phyloP scores from a whole-genome alignment of 345 rosid species.

The Citrus medica region DNA sequence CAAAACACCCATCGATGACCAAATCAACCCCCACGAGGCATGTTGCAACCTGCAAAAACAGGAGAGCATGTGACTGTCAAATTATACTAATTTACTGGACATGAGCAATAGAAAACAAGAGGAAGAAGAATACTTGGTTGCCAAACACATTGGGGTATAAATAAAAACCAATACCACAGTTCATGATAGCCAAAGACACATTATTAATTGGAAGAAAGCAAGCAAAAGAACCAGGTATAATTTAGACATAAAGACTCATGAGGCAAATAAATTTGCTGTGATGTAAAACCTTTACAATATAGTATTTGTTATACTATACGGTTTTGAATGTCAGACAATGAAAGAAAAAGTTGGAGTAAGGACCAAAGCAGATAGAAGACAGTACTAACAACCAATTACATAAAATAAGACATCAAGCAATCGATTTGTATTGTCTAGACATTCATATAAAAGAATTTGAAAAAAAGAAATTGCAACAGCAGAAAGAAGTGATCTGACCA shows the following conservation, averaged over 20 bases:
- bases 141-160: background rate
- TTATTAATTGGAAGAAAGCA: background rate
- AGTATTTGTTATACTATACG: background rate
- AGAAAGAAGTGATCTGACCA: background rate
- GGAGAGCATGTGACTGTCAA: background rate
- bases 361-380: background rate
- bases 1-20: constrained; percentile 9
- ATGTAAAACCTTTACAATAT: background rate
- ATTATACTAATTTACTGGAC: background rate
- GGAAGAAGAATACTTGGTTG: background rate
- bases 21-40: constrained; percentile 9
- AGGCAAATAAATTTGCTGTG: background rate
- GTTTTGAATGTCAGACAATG: background rate
- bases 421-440: background rate
- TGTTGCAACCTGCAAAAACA: constrained; percentile 22
- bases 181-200: background rate
- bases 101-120: background rate
- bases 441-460: background rate
- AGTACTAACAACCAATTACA: background rate
- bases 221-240: background rate
- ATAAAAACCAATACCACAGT: background rate
- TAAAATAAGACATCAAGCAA: background rate
- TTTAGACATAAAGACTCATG: background rate
- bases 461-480: background rate
- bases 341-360: background rate